phyloP scores from a whole-genome alignment of 805 yeast genomes.

The Yarrowia keelungensis region DNA sequence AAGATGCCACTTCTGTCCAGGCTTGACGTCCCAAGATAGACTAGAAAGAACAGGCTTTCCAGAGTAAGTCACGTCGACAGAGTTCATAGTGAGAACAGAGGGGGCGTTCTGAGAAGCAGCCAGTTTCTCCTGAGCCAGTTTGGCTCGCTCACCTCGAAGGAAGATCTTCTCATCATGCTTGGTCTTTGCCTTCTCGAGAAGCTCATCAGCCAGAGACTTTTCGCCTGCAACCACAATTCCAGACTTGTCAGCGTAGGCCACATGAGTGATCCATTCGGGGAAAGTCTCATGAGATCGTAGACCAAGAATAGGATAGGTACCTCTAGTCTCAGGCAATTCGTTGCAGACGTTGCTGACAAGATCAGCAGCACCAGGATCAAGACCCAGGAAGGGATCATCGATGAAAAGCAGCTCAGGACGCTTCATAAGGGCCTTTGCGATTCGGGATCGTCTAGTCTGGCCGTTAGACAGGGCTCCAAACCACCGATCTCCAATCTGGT shows the following conservation, averaged over 20 bases:
- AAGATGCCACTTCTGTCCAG: constrained; percentile 87
- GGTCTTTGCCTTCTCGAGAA: constrained; percentile 43
- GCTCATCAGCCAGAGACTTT: constrained; percentile 41
- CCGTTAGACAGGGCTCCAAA: constrained; percentile 91
- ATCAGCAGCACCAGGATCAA: constrained; percentile 75
- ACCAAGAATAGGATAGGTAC: constrained; percentile 60
- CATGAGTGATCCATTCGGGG: constrained; percentile 81
- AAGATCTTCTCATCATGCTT: constrained; percentile 34
- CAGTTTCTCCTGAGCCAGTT: constrained; percentile 12
- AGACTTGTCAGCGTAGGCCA: constrained; percentile 64
- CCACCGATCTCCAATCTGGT: constrained; percentile 71
- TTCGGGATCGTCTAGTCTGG: constrained; percentile 86
- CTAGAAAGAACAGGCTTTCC: constrained; percentile 65
- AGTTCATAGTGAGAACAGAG: constrained; percentile 59
- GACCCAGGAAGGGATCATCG: constrained; percentile 92
- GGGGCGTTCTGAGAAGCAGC: constrained; percentile 14
- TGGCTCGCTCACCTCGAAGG: constrained; percentile 12
- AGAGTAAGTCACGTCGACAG: constrained; percentile 70
- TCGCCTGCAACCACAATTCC: constrained; percentile 63
- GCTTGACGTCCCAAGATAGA: constrained; percentile 68
- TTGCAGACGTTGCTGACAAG: constrained; percentile 64
- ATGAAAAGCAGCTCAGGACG: constrained; percentile 71
- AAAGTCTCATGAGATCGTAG: constrained; percentile 74
- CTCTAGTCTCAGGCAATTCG: constrained; percentile 47
- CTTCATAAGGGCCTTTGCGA: constrained; percentile 74